These are phyloP conservation scores for Ochetophila trinervis DNA, from an alignment of 306 rosid genomes.

Conservation along the genomic window DNA sequence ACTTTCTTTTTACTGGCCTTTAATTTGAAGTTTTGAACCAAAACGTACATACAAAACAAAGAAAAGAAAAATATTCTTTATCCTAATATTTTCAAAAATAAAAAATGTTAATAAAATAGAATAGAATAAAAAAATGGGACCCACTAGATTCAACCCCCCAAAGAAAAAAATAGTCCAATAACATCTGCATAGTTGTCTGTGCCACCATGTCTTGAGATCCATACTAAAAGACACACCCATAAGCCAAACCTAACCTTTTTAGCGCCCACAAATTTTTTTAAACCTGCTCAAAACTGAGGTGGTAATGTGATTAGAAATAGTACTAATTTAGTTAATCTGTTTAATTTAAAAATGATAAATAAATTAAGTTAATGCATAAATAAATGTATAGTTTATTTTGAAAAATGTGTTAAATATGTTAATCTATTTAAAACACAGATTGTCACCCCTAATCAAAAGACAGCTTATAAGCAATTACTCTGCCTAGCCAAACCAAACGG, in stretches of 20 bases:
- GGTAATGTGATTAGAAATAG: no score
- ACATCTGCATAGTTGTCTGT: slow-evolving; percentile 2
- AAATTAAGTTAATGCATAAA: no score
- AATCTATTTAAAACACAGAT: no score
- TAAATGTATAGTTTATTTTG: no score
- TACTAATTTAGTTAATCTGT: no score
- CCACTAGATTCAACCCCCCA: not conserved
- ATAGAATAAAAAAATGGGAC: not conserved
- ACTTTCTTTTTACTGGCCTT: slow-evolving; percentile 14
- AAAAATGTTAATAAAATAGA: not conserved
- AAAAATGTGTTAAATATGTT: no score
- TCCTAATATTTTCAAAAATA: not conserved
- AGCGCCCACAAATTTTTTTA: slow-evolving; percentile 18
- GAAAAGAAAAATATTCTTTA: not conserved
- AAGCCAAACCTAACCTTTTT: slow-evolving; percentile 25
- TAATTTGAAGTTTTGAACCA: slow-evolving; percentile 23
- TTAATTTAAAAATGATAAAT: no score
- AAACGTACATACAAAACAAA: not conserved
- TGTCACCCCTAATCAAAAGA: no score
- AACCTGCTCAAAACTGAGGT: not conserved
- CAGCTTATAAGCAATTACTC: not conserved
- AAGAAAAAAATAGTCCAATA: slow-evolving; percentile 1
- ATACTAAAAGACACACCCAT: slow-evolving; percentile 18
- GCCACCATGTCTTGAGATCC: not conserved
- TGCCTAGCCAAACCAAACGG: not conserved